A percentile compares a stretch with the other conserved stretches of the same genome.
Conservation (phyloP, 371 early-diverging fungal species). For the Rhizopus stolonifer region DNA sequence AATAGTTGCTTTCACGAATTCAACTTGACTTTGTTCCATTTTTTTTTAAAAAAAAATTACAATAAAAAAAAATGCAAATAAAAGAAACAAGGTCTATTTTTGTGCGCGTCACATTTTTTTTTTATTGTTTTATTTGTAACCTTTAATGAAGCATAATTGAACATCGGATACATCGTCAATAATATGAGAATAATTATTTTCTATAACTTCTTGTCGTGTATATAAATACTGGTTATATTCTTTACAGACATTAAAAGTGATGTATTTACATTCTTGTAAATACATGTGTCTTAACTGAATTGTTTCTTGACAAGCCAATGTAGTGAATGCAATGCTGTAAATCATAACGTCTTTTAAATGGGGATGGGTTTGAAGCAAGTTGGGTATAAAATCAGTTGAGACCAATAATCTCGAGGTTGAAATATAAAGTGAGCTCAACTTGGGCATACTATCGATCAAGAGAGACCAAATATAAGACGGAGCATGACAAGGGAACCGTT, state of each 20-base stretch:
- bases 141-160: conserved; percentile 41
- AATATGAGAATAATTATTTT: conserved; percentile 30
- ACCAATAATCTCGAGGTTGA: conserved; percentile 29
- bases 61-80: conserved; percentile 13
- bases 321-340: conserved; percentile 29
- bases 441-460: conserved; percentile 25
- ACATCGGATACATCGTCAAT: conserved; percentile 24
- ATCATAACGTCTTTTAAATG: conserved; percentile 32
- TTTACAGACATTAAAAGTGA: conserved; percentile 5
- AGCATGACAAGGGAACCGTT: conserved; percentile 35
- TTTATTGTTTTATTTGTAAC: conserved; percentile 17
- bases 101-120: not conserved
- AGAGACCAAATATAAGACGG: conserved; percentile 30
- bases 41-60: conserved; percentile 9
- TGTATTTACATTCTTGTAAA: conserved; percentile 8
- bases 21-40: conserved; percentile 29
- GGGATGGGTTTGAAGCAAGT: conserved; percentile 13
- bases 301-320: not conserved
- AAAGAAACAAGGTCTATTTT: conserved; percentile 7
- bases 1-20: conserved; percentile 1
- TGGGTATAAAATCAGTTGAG: conserved; percentile 26
- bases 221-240: conserved; percentile 8
- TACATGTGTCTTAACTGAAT: conserved; percentile 2
- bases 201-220: conserved; percentile 26
- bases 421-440: conserved; percentile 33